Base-by-base conservation (phyloP, 1,284 basidiomycete genomes). In the Thecaphora frezii region DNA sequence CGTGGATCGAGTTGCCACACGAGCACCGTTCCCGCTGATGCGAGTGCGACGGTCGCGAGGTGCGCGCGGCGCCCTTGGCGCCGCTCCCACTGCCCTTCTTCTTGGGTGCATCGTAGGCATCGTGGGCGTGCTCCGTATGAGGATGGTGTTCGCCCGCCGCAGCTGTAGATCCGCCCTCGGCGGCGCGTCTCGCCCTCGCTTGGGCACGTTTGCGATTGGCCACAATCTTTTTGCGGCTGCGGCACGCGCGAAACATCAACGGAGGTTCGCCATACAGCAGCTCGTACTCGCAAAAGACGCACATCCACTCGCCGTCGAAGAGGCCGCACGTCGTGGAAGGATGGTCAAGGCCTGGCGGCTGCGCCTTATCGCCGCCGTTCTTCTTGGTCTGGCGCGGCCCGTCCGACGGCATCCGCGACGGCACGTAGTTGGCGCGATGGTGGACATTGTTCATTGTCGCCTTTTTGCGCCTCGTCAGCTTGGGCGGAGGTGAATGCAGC, bases 221-320 rank as follows among this genome's bases (percentile, higher is more conserved):
- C 18, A 80, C 69, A 3, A 79, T 61, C 54, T 73, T 71, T 48
- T 77, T 77, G 26, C 80, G 51, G 38, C 69, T 74, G 43, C 74
- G 55, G 41, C 75, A 62, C 8, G 73, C 71, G 13, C 66, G 56
- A 13, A 66, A 43, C 58, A 80, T 67, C 25, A 63, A 46, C 14
- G 69, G 49, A 21, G 66, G 55, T 46, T 78, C 76, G 21, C 80
- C 80, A 48, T 77, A 81, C 49, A 78, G 76, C 38, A 81, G 54
- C 53, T 78, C 71, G 58, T 80, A 80, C 41, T 81, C 80, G 70
- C 80, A 81, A 51, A 80, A 79, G 7, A 74, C 23, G 56, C 80
- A 81, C 30, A 80, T 58, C 74, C 75, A 79, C 30, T 73, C 71
- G 25, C 63, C 66, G 51, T 66, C 53, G 58, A 73, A 50, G 50